Percentiles rank a stretch among this genome's conserved stretches.
phyloP scores from a whole-genome alignment of 805 yeast species.

The Starmerella roubikii region DNA sequence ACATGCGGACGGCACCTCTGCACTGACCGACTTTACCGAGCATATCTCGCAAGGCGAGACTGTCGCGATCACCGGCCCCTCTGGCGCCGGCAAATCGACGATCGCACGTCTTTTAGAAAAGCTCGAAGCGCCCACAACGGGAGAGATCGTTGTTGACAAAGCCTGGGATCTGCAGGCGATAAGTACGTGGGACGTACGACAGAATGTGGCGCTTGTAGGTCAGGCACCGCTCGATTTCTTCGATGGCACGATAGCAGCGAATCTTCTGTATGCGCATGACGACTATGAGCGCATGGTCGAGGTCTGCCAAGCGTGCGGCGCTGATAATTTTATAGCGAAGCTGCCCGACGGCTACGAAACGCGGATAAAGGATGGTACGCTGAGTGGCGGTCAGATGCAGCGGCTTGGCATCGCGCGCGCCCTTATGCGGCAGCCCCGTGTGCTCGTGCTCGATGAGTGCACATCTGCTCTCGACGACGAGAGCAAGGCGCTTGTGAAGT shows the following conservation, averaged over 20 bases:
- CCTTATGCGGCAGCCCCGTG: slow-evolving; percentile 47
- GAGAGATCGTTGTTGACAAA: slow-evolving; percentile 35
- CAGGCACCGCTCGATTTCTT: slow-evolving; percentile 56
- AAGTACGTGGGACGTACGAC: slow-evolving; percentile 38
- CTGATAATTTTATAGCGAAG: slow-evolving; percentile 38
- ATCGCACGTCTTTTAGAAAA: slow-evolving; percentile 43
- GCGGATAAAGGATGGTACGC: slow-evolving; percentile 34
- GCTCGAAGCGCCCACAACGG: slow-evolving; percentile 33
- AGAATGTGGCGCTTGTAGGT: slow-evolving; percentile 51
- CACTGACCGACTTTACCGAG: slow-evolving; percentile 35
- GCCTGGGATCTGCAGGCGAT: slow-evolving; percentile 33
- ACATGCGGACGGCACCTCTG: slow-evolving; percentile 15
- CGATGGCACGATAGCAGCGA: slow-evolving; percentile 59
- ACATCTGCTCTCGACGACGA: slow-evolving; percentile 74
- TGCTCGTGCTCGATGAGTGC: slow-evolving; percentile 69
- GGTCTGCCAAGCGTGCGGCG: slow-evolving; percentile 33
- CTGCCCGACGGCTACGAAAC: slow-evolving; percentile 52
- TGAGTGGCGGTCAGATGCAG: slow-evolving; percentile 90
- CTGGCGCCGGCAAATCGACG: slow-evolving; percentile 91
- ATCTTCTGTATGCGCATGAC: slow-evolving; percentile 30
- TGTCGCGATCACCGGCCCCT: slow-evolving; percentile 64
- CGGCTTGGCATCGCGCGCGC: slow-evolving; percentile 77
- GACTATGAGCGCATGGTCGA: slow-evolving; percentile 2
- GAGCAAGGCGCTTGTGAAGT: slow-evolving; percentile 38
- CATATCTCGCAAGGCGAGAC: slow-evolving; percentile 35